Evolutionary conservation across 1,284 basidiomycete genomes (phyloP).

Genomic region (Thecaphora thlaspeos): DNA sequence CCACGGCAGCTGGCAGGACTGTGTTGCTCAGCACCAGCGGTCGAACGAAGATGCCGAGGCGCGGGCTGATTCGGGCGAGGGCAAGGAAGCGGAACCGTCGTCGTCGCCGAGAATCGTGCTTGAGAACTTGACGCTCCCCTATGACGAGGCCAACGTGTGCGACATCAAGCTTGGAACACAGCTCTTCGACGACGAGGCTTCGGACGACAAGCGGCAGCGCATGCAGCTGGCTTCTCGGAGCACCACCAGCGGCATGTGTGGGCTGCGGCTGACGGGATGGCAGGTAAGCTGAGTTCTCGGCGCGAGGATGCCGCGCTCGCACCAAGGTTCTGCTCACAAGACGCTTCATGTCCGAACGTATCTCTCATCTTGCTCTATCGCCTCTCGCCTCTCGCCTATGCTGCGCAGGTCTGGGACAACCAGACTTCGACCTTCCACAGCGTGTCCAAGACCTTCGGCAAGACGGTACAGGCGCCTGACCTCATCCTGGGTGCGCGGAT

Average conservation of each 20-base stretch:
- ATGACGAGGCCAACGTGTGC: constrained; percentile 77
- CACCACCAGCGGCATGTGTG: constrained; percentile 74
- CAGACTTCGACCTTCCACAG: constrained; percentile 63
- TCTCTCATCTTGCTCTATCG: background rate
- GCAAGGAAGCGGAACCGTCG: background rate
- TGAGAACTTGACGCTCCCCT: constrained; percentile 75
- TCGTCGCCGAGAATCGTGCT: constrained; percentile 66
- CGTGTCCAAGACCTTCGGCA: constrained; percentile 77
- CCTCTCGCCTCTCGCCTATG: background rate
- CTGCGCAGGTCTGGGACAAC: constrained; percentile 9
- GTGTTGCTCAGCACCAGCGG: constrained; percentile 1
- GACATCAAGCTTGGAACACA: constrained; percentile 90
- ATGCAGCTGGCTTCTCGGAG: constrained; percentile 72
- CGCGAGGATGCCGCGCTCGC: too few relatives aligned
- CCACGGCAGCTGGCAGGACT: constrained; percentile 21
- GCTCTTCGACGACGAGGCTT: constrained; percentile 70
- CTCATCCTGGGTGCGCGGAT: constrained; percentile 72
- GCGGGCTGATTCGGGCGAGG: too few relatives aligned
- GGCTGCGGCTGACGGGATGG: constrained; percentile 81
- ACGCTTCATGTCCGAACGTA: background rate
- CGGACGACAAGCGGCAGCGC: constrained; percentile 72
- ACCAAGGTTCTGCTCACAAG: too few relatives aligned
- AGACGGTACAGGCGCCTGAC: constrained; percentile 65
- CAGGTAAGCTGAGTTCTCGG: constrained; percentile 66
- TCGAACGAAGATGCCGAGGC: constrained; percentile 56